Conservation (phyloP, 2,329 filamentous ascomycete species). For the Trichoderma hamatum region DNA sequence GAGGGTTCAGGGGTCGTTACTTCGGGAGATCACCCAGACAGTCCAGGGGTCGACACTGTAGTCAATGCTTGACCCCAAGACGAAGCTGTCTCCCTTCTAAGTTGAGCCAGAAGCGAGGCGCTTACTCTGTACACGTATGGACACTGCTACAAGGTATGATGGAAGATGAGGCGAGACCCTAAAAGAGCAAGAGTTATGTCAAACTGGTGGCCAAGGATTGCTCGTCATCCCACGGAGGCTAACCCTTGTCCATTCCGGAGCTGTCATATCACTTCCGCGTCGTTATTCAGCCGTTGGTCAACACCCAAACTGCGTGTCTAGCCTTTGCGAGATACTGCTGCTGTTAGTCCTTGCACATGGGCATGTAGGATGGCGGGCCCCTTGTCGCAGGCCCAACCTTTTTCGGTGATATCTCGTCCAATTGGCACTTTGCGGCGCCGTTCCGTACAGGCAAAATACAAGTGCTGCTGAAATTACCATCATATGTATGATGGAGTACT, state of each 20-base stretch:
- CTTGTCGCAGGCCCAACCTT: slow-evolving; percentile 11
- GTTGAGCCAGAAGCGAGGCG: slow-evolving; percentile 5
- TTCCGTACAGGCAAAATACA: neutral
- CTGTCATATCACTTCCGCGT: slow-evolving; percentile 21
- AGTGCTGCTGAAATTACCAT: neutral
- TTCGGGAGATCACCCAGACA: slow-evolving; percentile 27
- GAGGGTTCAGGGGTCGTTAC: slow-evolving; percentile 20
- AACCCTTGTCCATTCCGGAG: slow-evolving; percentile 16
- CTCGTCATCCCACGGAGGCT: neutral
- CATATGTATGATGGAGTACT: neutral
- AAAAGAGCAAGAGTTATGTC: slow-evolving; percentile 9
- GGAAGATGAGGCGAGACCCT: slow-evolving; percentile 7
- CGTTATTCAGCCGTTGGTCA: slow-evolving; percentile 22
- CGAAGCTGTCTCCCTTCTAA: neutral
- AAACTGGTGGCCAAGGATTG: slow-evolving; percentile 1
- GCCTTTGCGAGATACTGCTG: neutral
- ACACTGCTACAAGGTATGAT: neutral
- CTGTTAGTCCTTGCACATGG: neutral
- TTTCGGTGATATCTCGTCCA: slow-evolving; percentile 24
- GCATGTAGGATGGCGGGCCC: slow-evolving; percentile 17
- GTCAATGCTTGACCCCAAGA: slow-evolving; percentile 11
- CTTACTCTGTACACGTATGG: neutral
- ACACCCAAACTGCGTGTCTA: slow-evolving; percentile 24
- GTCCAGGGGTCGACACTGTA: slow-evolving; percentile 13
- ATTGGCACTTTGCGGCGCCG: neutral